Conservation (phyloP, 768 basidiomycete genomes). For the Cystofilobasidium bisporidii region DNA sequence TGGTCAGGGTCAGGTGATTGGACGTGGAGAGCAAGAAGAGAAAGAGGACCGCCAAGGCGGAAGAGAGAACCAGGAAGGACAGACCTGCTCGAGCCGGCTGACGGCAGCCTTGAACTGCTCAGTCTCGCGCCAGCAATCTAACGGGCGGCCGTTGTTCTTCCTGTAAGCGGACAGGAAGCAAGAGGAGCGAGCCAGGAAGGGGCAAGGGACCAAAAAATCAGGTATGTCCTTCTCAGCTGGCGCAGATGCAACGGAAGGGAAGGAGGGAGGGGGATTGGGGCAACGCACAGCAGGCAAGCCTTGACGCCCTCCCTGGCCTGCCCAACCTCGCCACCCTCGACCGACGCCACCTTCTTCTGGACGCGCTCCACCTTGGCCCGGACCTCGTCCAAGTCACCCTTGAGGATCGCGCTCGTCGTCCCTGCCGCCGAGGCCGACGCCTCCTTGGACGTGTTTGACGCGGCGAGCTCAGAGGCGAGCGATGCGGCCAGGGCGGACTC, state of each 20-base stretch:
- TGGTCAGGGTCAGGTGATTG: no score
- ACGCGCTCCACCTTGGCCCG: conserved; percentile 39
- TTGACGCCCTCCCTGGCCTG: conserved; percentile 35
- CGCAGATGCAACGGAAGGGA: no score
- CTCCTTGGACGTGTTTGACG: conserved; percentile 26
- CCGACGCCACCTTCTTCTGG: conserved; percentile 31
- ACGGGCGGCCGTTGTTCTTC: conserved; percentile 35
- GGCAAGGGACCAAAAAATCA: background rate
- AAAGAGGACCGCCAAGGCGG: no score
- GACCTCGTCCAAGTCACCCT: conserved; percentile 40
- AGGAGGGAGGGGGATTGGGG: background rate
- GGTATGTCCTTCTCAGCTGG: no score
- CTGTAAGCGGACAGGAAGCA: conserved; percentile 31
- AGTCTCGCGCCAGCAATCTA: conserved; percentile 41
- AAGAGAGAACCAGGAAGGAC: conserved; percentile 4
- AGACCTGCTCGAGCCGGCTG: conserved; percentile 39
- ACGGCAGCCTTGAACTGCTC: conserved; percentile 40
- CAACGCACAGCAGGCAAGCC: conserved; percentile 39
- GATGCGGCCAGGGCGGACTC: conserved; percentile 37
- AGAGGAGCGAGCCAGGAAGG: background rate
- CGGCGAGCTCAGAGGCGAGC: conserved; percentile 21
- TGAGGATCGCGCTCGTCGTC: conserved; percentile 36
- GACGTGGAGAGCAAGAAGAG: no score
- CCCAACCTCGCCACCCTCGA: conserved; percentile 35
- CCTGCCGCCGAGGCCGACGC: conserved; percentile 28